Percentiles rank a stretch among this genome's conserved stretches.
These are phyloP conservation scores for Psophocarpus tetragonolobus DNA, from an alignment of 306 rosid genomes.

Conservation along the genomic window DNA sequence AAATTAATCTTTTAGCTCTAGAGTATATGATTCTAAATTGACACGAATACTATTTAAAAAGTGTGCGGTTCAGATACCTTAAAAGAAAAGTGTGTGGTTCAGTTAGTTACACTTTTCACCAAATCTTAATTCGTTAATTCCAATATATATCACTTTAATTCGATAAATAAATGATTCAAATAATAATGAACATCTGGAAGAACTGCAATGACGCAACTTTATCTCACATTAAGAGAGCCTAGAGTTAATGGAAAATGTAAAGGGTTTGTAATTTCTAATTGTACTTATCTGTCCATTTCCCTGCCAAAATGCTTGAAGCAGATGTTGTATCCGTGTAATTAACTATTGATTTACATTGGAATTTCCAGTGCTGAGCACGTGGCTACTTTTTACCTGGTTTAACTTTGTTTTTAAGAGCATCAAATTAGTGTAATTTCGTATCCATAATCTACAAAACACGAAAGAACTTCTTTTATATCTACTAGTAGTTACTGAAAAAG, in stretches of 20 bases:
- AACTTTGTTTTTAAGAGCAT: too few species aligned
- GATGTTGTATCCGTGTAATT: too few species aligned
- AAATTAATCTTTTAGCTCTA: too few species aligned
- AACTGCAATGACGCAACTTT: neutral
- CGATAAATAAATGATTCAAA: neutral
- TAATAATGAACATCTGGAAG: neutral
- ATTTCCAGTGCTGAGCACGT: neutral
- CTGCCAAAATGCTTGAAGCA: neutral
- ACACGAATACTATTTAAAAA: neutral
- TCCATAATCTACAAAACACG: too few species aligned
- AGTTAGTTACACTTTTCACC: neutral
- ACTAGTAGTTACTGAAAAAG: too few species aligned
- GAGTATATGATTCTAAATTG: neutral
- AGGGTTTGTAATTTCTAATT: neutral
- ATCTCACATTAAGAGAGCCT: neutral
- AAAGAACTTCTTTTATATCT: too few species aligned
- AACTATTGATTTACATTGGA: neutral
- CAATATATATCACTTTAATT: too few species aligned
- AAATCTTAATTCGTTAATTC: neutral
- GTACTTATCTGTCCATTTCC: slow-evolving; percentile 3
- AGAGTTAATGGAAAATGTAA: neutral
- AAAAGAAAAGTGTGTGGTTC: neutral
- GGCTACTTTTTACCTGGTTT: too few species aligned
- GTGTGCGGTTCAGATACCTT: neutral
- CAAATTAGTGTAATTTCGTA: neutral